Evolutionary conservation across 768 basidiomycete species (phyloP).

Genomic region (Obba rivulosa): DNA sequence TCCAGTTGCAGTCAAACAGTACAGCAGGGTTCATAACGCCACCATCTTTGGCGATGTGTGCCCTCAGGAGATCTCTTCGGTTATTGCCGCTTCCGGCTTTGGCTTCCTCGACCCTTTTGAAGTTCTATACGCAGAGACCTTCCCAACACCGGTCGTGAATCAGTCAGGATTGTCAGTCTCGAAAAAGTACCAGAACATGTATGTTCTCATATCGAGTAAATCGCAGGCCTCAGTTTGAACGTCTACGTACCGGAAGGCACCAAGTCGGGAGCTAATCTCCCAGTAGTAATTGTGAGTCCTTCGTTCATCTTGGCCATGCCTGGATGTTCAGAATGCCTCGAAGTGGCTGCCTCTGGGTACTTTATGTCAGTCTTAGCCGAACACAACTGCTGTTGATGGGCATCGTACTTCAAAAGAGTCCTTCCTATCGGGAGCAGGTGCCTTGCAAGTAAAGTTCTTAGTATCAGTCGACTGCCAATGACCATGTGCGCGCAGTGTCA

Average conservation of each 20-base stretch:
- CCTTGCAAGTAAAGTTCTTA: background rate
- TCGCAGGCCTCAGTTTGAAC: too few species aligned
- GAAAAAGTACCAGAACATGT: too few species aligned
- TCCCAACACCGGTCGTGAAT: background rate
- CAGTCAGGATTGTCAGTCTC: conserved; percentile 11
- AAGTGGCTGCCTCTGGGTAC: too few species aligned
- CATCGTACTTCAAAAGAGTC: too few species aligned
- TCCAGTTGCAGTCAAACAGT: conserved; percentile 6
- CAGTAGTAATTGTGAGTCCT: too few species aligned
- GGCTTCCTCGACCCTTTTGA: background rate
- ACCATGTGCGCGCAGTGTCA: background rate
- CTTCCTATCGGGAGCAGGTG: background rate
- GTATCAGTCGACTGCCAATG: background rate
- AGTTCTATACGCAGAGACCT: background rate
- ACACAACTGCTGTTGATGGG: too few species aligned
- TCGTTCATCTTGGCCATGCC: too few species aligned
- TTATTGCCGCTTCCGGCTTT: background rate
- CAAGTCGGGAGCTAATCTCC: background rate
- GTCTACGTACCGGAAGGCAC: background rate
- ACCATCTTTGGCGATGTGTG: conserved; percentile 14
- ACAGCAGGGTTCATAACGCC: conserved; percentile 10
- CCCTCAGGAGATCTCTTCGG: conserved; percentile 7
- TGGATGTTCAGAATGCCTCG: too few species aligned
- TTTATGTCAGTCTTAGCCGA: too few species aligned
- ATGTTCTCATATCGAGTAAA: too few species aligned